Conservation (phyloP, 805 yeast species). For the Sugiyamaella chiloensis region DNA sequence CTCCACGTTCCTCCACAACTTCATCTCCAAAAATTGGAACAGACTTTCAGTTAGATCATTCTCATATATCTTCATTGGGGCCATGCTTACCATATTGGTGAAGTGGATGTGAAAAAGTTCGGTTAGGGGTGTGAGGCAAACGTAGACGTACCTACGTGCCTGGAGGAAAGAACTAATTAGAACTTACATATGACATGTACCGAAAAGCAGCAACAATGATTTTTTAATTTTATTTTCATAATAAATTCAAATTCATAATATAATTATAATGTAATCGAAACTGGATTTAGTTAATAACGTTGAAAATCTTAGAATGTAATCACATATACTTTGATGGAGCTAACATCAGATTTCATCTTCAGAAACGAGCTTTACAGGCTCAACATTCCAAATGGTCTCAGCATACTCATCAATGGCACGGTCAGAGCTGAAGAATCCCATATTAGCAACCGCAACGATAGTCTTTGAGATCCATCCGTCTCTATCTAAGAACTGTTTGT, state of each 20-base stretch:
- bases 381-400: slow-evolving; percentile 88
- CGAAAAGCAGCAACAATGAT: too few species aligned
- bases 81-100: slow-evolving; percentile 9
- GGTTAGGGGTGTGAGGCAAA: too few species aligned
- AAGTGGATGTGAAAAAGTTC: slow-evolving; percentile 2
- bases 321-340: too few species aligned
- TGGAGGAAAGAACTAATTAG: too few species aligned
- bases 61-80: background rate
- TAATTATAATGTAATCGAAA: too few species aligned
- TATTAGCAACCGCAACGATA: slow-evolving; percentile 78
- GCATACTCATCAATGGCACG: slow-evolving; percentile 91
- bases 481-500: slow-evolving; percentile 63
- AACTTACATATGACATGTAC: too few species aligned
- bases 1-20: slow-evolving; percentile 96
- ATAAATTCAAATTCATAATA: too few species aligned
- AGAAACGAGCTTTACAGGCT: slow-evolving; percentile 45
- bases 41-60: slow-evolving; percentile 42
- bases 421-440: slow-evolving; percentile 91
- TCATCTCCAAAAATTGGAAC: slow-evolving; percentile 96
- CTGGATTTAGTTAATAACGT: too few species aligned
- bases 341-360: slow-evolving; percentile 12
- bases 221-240: too few species aligned
- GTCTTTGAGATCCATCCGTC: slow-evolving; percentile 75
- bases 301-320: too few species aligned
- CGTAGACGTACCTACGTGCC: too few species aligned